Conservation (phyloP, 78 protist genomes). For the Polysphondylium violaceum region DNA sequence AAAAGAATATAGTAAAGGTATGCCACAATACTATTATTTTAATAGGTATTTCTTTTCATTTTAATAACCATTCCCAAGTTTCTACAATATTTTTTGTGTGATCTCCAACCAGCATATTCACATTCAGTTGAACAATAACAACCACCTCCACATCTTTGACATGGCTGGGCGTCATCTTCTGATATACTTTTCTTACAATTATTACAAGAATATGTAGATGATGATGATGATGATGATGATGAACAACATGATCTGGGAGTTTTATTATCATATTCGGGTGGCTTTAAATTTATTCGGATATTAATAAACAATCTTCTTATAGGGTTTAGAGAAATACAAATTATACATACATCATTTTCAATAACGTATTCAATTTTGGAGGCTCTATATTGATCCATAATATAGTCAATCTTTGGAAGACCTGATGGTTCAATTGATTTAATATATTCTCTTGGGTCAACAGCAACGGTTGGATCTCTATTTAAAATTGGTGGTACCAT, state of each 20-base stretch:
- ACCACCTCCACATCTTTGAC: constrained; percentile 61
- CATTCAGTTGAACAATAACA: constrained; percentile 57
- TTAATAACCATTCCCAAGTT: constrained; percentile 43
- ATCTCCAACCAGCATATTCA: constrained; percentile 35
- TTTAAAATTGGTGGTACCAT: constrained; percentile 51
- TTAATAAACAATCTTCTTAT: neutral
- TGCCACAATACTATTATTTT: no score
- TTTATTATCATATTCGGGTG: no score
- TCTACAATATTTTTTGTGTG: constrained; percentile 23
- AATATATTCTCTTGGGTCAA: constrained; percentile 45
- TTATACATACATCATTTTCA: constrained; percentile 47
- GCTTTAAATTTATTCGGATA: neutral
- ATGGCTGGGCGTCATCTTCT: neutral
- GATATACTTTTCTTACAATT: constrained; percentile 32
- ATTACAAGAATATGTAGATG: constrained; percentile 20
- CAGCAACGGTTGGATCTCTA: neutral
- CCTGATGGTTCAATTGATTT: constrained; percentile 46
- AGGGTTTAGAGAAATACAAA: neutral
- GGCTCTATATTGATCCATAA: constrained; percentile 58
- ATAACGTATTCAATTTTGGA: constrained; percentile 28
- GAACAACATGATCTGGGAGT: no score
- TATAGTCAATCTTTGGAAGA: constrained; percentile 30
- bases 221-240: no score
- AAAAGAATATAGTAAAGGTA: no score
- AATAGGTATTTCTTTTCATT: constrained; percentile 34